Evolutionary conservation across 2,329 filamentous ascomycete species (phyloP), one percentile per base, ranked within the genome.

Genomic region (Aspergillus sp.): DNA sequence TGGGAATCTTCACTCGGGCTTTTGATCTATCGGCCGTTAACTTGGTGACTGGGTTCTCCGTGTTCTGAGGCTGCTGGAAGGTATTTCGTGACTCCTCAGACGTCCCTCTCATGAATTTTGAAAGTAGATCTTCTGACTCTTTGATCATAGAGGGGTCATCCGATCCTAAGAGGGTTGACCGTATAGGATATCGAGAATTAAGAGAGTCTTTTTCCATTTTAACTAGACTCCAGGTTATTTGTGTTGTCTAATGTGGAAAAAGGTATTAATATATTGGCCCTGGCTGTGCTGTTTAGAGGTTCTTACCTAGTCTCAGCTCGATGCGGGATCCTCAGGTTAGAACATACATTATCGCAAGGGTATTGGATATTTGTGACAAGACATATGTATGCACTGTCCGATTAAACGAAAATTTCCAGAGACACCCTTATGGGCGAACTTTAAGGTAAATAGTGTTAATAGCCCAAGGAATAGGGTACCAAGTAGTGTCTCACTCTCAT

Each of bases 51-150:
- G 18, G 13, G 3, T 20, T 39, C n/a, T 32, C 42, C 12, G 3
- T 17, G n/a, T 4, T 18, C 11, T 22, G 45, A 47, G 32, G 39
- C 17, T 48, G 45, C 4, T 11, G 17, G 34, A 34, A 9, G 12
- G 11, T 36, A 9, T 30, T 36, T 26, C 53, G 53, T 4, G 42
- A 32, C 38, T 57, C 44, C 9, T 59, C 45, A 8, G 58, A 58
- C 7, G 62, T 48, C 26, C 52, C 49, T 48, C 55, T 57, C 55
- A 66, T 62, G 48, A 72, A 72, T 34, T 63, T 64, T 9, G 65
- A 64, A 17, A 72, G 64, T 15, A 72, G 47, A 9, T 61, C 49
- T 53, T 66, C 53, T 4, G 64, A 62, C 41, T 66, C 66, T 50
- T 63, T 62, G 24, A 62, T 55, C 15, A 64, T 17, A 13, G 56